Percentiles rank a stretch among this genome's conserved stretches.
Evolutionary conservation across 2,329 filamentous ascomycete genomes (phyloP).

Genomic region (Diaporthe sp.): DNA sequence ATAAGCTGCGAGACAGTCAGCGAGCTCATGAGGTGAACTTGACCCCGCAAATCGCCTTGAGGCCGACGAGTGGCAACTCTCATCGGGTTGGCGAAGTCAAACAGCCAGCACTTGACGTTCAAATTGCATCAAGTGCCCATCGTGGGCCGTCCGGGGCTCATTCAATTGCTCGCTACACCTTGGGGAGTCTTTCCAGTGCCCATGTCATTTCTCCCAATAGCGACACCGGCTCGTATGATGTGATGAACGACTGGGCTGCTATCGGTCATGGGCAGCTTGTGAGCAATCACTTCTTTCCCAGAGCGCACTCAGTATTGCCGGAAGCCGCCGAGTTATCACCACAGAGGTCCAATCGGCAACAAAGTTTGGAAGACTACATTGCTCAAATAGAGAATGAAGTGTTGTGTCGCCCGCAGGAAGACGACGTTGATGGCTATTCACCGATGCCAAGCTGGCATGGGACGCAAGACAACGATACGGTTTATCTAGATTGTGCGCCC

Average conservation of each 20-base stretch:
- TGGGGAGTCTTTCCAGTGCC: not conserved
- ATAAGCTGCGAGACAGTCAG: not conserved
- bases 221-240: not conserved
- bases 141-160: not conserved
- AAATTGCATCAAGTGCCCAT: not conserved
- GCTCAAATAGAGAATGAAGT: slow-evolving; percentile 26
- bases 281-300: not conserved
- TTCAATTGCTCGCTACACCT: not conserved
- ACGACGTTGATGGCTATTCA: not conserved
- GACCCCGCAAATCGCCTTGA: not conserved
- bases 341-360: not conserved
- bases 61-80: not conserved
- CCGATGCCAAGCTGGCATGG: not conserved
- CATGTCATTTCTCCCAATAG: not conserved
- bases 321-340: not conserved
- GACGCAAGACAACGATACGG: not conserved
- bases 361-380: slow-evolving; percentile 34
- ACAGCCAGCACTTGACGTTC: not conserved
- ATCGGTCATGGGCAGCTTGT: not conserved
- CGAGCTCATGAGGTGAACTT: not conserved
- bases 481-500: too few relatives aligned
- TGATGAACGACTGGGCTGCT: not conserved
- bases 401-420: not conserved
- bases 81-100: too few relatives aligned
- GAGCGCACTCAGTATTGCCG: too few relatives aligned